Conservation (phyloP, 2,329 filamentous ascomycete genomes). For the Aspergillus brunneoviolaceus region DNA sequence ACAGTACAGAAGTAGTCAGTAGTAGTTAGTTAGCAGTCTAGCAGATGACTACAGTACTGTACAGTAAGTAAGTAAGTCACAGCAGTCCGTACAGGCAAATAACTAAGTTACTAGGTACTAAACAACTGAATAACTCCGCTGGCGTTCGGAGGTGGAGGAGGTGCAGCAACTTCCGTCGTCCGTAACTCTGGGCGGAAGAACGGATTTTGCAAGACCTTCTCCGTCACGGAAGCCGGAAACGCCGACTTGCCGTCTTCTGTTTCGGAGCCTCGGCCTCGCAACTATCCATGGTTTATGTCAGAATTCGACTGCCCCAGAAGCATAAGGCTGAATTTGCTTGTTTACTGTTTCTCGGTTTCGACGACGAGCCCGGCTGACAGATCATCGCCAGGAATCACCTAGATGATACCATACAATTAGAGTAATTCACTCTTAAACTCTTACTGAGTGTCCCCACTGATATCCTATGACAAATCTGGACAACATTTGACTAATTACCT, state of each 20-base stretch:
- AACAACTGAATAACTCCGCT: neutral
- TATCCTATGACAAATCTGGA: neutral
- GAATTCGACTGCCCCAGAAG: neutral
- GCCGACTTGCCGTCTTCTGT: constrained; percentile 13
- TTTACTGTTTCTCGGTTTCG: neutral
- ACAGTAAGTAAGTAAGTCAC: too few species aligned
- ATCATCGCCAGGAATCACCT: neutral
- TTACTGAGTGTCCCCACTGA: too few species aligned
- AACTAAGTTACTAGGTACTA: too few species aligned
- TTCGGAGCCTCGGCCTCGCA: constrained; percentile 1
- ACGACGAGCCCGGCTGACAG: neutral
- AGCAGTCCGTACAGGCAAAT: too few species aligned
- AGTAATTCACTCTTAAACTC: too few species aligned
- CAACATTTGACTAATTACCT: neutral
- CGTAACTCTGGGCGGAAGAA: neutral
- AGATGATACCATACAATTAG: neutral
- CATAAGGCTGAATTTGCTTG: constrained; percentile 3
- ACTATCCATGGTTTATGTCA: neutral
- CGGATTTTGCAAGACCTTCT: constrained; percentile 2
- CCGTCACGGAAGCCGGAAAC: constrained; percentile 7
- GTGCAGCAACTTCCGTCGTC: neutral
- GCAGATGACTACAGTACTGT: too few species aligned
- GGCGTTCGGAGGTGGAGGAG: neutral
- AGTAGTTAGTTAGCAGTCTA: too few species aligned
- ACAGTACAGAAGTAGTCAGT: too few species aligned